A percentile compares a stretch with the other conserved stretches of the same genome.
Conservation (phyloP, 2,329 filamentous ascomycete genomes). For the Aspergillus candidus region DNA sequence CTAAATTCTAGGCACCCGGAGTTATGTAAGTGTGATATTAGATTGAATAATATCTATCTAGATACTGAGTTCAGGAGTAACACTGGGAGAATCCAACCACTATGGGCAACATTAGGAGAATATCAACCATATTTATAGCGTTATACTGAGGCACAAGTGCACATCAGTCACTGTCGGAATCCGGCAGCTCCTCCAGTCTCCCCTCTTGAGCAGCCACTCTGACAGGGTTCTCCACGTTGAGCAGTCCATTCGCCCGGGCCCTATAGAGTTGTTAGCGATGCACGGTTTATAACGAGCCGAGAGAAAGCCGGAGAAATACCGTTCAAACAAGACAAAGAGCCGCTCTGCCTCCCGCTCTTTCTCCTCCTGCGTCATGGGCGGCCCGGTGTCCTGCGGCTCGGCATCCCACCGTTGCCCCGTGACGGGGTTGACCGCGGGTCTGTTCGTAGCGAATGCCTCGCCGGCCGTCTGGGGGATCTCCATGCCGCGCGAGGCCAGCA, state of each 20-base stretch:
- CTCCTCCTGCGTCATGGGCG: slow-evolving; percentile 83
- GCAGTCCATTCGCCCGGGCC: slow-evolving; percentile 66
- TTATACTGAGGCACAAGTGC: not conserved
- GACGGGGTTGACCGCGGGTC: slow-evolving; percentile 63
- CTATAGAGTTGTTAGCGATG: slow-evolving; percentile 29
- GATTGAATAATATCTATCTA: too few relatives aligned
- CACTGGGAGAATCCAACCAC: too few relatives aligned
- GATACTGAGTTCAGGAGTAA: too few relatives aligned
- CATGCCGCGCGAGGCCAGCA: slow-evolving; percentile 78
- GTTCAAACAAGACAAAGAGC: slow-evolving; percentile 84
- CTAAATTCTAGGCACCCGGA: too few relatives aligned
- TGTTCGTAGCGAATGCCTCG: slow-evolving; percentile 45
- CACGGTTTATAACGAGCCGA: not conserved
- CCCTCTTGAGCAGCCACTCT: slow-evolving; percentile 63
- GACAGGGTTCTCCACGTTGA: slow-evolving; percentile 74
- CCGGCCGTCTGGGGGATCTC: slow-evolving; percentile 63
- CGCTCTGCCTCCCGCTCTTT: slow-evolving; percentile 87
- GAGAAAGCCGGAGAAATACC: slow-evolving; percentile 43
- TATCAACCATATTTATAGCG: too few relatives aligned
- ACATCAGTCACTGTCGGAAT: slow-evolving; percentile 41
- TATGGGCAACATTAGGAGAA: too few relatives aligned
- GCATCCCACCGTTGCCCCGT: slow-evolving; percentile 75
- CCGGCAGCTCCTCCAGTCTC: slow-evolving; percentile 61
- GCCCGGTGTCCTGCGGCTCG: slow-evolving; percentile 54
- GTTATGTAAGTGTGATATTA: too few relatives aligned